Evolutionary conservation across 192 early-diverging fungal species (phyloP).

Genomic region (Coemansia sp.): DNA sequence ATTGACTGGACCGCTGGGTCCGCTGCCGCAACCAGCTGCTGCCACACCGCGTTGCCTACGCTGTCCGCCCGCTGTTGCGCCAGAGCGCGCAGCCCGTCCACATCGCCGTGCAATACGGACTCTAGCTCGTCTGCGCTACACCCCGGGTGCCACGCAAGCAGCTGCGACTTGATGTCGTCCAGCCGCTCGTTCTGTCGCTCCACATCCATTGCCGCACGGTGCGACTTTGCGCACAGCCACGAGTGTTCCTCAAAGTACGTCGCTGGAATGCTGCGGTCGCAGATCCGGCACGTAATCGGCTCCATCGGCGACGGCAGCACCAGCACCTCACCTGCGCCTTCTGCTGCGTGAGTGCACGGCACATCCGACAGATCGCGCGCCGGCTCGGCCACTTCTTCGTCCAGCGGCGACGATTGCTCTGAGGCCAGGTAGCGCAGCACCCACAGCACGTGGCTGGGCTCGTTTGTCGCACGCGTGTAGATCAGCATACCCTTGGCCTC

Average conservation of each 20-base stretch:
- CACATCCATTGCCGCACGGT: slow-evolving; percentile 45
- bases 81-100: slow-evolving; percentile 6
- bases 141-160: slow-evolving; percentile 42
- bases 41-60: slow-evolving; percentile 23
- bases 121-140: slow-evolving; percentile 29
- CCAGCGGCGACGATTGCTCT: too few species aligned
- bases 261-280: slow-evolving; percentile 32
- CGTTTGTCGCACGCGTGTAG: slow-evolving; percentile 15
- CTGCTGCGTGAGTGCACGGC: not conserved
- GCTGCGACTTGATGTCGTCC: slow-evolving; percentile 25
- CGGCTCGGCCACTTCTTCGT: too few species aligned
- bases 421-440: slow-evolving; percentile 26
- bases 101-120: slow-evolving; percentile 25
- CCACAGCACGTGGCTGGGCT: slow-evolving; percentile 48
- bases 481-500: slow-evolving; percentile 50
- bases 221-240: slow-evolving; percentile 46
- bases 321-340: not conserved
- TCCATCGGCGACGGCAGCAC: slow-evolving; percentile 9
- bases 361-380: not conserved
- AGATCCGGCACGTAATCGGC: slow-evolving; percentile 42
- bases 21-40: slow-evolving; percentile 15
- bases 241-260: slow-evolving; percentile 45
- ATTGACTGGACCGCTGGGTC: slow-evolving; percentile 13
- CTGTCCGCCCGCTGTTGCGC: slow-evolving; percentile 11
- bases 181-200: slow-evolving; percentile 43